Conservation (phyloP, 441 rosid genomes). For the Omphalea diandra region DNA sequence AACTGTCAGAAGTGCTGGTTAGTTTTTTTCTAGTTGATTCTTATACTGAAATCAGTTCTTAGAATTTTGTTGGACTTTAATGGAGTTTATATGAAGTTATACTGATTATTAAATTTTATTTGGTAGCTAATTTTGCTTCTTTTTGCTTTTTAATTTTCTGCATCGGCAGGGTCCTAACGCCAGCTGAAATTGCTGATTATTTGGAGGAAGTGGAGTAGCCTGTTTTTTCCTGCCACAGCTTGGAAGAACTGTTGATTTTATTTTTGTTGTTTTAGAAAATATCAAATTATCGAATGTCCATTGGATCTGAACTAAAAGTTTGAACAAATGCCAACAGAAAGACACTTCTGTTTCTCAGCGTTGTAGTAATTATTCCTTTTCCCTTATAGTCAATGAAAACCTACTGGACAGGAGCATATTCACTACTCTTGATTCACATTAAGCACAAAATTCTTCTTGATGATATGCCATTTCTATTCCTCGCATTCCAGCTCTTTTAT, state of each 20-base stretch:
- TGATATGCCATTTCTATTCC: too few relatives aligned
- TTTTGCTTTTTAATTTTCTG: not conserved
- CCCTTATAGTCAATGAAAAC: not conserved
- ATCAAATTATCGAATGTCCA: too few relatives aligned
- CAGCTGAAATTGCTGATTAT: slow-evolving; percentile 79
- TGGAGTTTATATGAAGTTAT: too few relatives aligned
- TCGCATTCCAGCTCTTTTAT: too few relatives aligned
- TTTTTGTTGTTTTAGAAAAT: not conserved
- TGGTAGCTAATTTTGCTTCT: not conserved
- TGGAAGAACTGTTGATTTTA: not conserved
- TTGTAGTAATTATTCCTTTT: not conserved
- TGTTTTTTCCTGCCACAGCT: not conserved
- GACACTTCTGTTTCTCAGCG: not conserved
- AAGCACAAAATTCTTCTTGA: too few relatives aligned
- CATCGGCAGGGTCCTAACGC: slow-evolving; percentile 63
- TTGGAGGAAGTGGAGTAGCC: slow-evolving; percentile 72
- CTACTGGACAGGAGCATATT: not conserved
- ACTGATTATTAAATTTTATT: too few relatives aligned
- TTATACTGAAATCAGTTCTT: too few relatives aligned
- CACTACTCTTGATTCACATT: not conserved
- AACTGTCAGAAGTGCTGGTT: too few relatives aligned
- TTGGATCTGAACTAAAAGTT: not conserved
- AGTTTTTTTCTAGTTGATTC: too few relatives aligned
- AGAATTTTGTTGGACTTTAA: too few relatives aligned
- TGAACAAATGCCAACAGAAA: not conserved